Conservation (phyloP, 495 filamentous ascomycete genomes). For the Evansstolkia leycettana region DNA sequence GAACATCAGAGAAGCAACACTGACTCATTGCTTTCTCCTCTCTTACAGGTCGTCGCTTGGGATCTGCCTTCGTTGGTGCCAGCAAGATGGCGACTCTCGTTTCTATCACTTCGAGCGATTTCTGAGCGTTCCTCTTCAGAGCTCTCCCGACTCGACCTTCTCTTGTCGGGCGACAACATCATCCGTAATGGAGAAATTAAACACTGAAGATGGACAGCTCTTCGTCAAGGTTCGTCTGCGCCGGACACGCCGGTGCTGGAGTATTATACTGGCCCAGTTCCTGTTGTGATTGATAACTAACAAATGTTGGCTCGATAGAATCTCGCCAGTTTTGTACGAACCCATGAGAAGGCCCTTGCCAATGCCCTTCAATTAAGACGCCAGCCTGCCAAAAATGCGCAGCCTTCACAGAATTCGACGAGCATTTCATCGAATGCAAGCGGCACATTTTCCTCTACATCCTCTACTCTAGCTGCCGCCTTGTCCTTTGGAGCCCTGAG, state of each 20-base stretch:
- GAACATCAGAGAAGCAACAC: too few relatives aligned
- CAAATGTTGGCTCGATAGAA: constrained; percentile 40
- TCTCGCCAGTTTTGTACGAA: constrained; percentile 88
- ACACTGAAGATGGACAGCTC: constrained; percentile 74
- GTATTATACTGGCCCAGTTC: not conserved
- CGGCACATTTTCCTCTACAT: constrained; percentile 54
- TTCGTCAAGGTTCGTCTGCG: constrained; percentile 60
- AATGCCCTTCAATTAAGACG: constrained; percentile 82
- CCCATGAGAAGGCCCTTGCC: constrained; percentile 92
- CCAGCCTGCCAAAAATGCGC: constrained; percentile 53
- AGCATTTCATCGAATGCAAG: constrained; percentile 37
- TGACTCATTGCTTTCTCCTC: too few relatives aligned
- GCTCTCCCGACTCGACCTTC: too few relatives aligned
- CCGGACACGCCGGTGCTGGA: not conserved
- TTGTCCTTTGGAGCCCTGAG: constrained; percentile 73
- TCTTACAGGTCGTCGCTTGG: constrained; percentile 1
- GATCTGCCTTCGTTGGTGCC: constrained; percentile 10
- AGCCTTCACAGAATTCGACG: constrained; percentile 34
- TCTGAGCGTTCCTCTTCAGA: constrained; percentile 4
- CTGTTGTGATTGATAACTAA: constrained; percentile 3
- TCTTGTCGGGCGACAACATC: constrained; percentile 12
- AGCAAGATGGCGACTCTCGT: constrained; percentile 30
- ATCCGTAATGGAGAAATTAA: constrained; percentile 37
- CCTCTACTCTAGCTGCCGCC: constrained; percentile 63
- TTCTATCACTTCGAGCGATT: constrained; percentile 15